Evolutionary conservation across 495 filamentous ascomycete species (phyloP).

Genomic region (Hypoxylon cercidicola): DNA sequence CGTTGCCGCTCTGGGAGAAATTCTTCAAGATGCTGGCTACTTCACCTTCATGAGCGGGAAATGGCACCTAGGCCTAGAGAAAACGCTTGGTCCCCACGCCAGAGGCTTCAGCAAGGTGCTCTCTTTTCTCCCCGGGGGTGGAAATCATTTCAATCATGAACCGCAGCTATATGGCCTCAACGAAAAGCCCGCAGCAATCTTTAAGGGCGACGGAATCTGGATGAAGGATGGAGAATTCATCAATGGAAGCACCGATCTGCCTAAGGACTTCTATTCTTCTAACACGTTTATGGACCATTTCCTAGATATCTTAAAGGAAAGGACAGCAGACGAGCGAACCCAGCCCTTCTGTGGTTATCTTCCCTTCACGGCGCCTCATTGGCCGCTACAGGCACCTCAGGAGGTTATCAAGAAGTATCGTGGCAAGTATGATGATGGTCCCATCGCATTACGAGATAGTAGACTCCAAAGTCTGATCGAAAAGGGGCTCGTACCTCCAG

Average conservation of each 20-base stretch:
- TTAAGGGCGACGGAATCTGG: conserved; percentile 48
- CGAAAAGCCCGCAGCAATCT: conserved; percentile 57
- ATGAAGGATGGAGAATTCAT: conserved; percentile 34
- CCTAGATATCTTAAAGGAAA: conserved; percentile 62
- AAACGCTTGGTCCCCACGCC: conserved; percentile 48
- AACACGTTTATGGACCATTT: conserved; percentile 65
- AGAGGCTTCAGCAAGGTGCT: conserved; percentile 56
- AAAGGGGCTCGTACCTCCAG: conserved; percentile 60
- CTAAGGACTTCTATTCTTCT: conserved; percentile 65
- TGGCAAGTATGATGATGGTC: conserved; percentile 67
- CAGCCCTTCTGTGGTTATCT: conserved; percentile 71
- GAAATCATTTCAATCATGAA: conserved; percentile 69
- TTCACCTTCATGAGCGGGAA: conserved; percentile 71
- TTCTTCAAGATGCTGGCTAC: conserved; percentile 69
- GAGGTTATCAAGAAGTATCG: conserved; percentile 63
- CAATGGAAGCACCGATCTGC: conserved; percentile 47
- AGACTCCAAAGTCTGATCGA: conserved; percentile 63
- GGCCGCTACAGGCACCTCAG: conserved; percentile 67
- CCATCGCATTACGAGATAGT: conserved; percentile 61
- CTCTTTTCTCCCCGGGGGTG: conserved; percentile 52
- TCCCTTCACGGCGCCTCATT: conserved; percentile 70
- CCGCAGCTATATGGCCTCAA: conserved; percentile 55
- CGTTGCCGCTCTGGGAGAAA: conserved; percentile 67
- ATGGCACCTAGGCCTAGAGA: conserved; percentile 63
- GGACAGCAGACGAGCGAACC: conserved; percentile 57